Percentiles rank a stretch among this genome's conserved stretches.
phyloP scores from a whole-genome alignment of 2,329 filamentous ascomycete genomes.

The Fusarium agapanthi region DNA sequence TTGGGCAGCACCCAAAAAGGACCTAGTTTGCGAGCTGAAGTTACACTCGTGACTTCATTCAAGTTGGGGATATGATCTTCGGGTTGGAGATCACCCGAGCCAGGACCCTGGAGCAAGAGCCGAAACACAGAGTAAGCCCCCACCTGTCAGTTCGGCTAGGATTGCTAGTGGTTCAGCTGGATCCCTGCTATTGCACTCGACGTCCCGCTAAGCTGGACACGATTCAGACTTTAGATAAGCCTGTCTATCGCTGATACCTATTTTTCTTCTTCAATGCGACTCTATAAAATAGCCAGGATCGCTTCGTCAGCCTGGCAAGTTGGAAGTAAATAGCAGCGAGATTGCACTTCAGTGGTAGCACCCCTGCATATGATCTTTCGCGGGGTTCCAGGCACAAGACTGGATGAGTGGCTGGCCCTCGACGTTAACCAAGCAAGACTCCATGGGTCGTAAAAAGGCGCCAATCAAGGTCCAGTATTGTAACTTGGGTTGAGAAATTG shows the following conservation, averaged over 20 bases:
- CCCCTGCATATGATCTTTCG: background rate
- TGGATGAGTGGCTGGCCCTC: background rate
- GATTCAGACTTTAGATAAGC: conserved; percentile 12
- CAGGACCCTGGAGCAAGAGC: conserved; percentile 13
- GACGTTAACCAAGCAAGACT: background rate
- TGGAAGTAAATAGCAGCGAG: background rate
- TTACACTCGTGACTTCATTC: conserved; percentile 6
- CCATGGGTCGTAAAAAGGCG: background rate
- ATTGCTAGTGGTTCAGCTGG: conserved; percentile 29
- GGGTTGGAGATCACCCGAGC: conserved; percentile 22
- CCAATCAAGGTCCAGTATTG: background rate
- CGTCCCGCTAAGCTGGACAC: conserved; percentile 1
- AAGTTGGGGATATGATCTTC: conserved; percentile 9
- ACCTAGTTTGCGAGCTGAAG: conserved; percentile 25
- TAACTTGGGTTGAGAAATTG: background rate
- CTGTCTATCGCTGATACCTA: background rate
- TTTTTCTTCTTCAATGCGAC: background rate
- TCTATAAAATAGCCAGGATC: background rate
- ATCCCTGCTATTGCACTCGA: conserved; percentile 19
- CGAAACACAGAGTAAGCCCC: conserved; percentile 16
- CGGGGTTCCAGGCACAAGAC: background rate
- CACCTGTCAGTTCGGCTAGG: conserved; percentile 37
- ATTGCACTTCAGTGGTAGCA: background rate
- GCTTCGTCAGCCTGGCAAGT: background rate
- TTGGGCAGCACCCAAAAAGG: conserved; percentile 1